Evolutionary conservation across 805 yeast genomes (phyloP).

Genomic region (Suhomyces kilbournensis): DNA sequence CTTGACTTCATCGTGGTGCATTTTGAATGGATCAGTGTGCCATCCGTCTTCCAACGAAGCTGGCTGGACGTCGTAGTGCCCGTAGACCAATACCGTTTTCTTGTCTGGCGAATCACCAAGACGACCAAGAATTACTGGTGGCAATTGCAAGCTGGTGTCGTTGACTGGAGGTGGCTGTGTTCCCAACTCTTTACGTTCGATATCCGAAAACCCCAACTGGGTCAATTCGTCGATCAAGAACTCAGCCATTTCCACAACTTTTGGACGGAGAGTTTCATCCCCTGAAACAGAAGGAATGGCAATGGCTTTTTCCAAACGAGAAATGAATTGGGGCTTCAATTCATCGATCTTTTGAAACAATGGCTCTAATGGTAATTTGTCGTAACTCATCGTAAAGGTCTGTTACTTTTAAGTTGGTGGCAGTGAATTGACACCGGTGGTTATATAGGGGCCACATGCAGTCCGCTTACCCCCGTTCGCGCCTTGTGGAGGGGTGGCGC

Average conservation of each 20-base stretch:
- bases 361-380: constrained; percentile 41
- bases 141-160: constrained; percentile 65
- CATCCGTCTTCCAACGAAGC: constrained; percentile 92
- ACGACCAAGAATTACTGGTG: constrained; percentile 92
- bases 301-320: constrained; percentile 77
- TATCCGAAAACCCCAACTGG: constrained; percentile 74
- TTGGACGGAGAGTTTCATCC: constrained; percentile 83
- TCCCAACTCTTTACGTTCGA: constrained; percentile 81
- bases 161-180: constrained; percentile 88
- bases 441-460: background rate
- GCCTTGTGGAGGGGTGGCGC: background rate
- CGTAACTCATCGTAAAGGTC: constrained; percentile 31
- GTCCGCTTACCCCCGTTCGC: background rate
- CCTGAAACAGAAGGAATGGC: constrained; percentile 93
- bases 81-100: constrained; percentile 88
- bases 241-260: constrained; percentile 86
- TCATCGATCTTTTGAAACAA: constrained; percentile 64
- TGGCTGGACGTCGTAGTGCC: constrained; percentile 99
- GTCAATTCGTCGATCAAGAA: constrained; percentile 70
- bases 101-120: constrained; percentile 78
- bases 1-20: constrained; percentile 57
- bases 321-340: constrained; percentile 70
- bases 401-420: background rate
- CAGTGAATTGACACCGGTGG: background rate
- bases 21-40: constrained; percentile 85